A percentile compares a stretch with the other conserved stretches of the same genome.
Evolutionary conservation across 306 rosid genomes (phyloP).

Genomic region (Prunus armeniaca): DNA sequence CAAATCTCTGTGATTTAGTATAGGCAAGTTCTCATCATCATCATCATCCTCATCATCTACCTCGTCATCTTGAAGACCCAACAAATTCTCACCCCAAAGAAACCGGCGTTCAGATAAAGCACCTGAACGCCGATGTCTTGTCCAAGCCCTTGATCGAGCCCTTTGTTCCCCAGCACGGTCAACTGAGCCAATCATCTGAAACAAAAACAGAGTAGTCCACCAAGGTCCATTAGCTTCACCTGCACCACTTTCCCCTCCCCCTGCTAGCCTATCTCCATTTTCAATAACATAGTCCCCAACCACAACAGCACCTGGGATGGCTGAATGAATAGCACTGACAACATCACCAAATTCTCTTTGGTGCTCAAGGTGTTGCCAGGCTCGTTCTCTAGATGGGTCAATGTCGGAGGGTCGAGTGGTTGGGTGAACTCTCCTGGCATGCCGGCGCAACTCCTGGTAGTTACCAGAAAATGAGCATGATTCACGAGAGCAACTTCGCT

Average conservation of each 20-base stretch:
- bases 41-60: constrained; percentile 35
- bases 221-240: constrained; percentile 53
- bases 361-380: constrained; percentile 78
- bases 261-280: constrained; percentile 69
- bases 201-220: constrained; percentile 68
- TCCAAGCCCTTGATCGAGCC: constrained; percentile 65
- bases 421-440: constrained; percentile 91
- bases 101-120: constrained; percentile 55
- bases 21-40: constrained; percentile 31
- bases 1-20: constrained; percentile 43
- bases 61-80: constrained; percentile 57
- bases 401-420: constrained; percentile 63
- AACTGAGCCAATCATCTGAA: constrained; percentile 77
- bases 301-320: constrained; percentile 81
- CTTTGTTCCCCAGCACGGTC: constrained; percentile 65
- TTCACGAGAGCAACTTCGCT: constrained; percentile 85
- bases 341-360: constrained; percentile 91
- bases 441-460: constrained; percentile 84
- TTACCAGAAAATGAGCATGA: constrained; percentile 79
- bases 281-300: constrained; percentile 86
- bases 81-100: constrained; percentile 81
- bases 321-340: constrained; percentile 83
- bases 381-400: constrained; percentile 80
- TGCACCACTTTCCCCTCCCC: constrained; percentile 45
- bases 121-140: constrained; percentile 59